Conservation (phyloP, 2,329 filamentous ascomycete species). For the Akanthomyces uredinophilus region DNA sequence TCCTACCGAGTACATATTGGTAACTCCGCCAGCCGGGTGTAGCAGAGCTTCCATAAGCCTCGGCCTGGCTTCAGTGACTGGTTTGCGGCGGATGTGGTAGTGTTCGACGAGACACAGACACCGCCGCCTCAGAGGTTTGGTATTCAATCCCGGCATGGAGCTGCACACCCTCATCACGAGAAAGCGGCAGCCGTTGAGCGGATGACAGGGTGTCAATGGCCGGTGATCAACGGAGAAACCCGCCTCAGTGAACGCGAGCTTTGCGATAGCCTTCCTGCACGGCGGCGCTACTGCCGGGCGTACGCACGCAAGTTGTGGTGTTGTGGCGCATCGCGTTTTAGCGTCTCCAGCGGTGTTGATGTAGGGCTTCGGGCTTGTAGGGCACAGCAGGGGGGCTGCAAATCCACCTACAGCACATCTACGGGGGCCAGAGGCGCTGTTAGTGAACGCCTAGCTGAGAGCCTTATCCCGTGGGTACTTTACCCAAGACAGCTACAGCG, state of each 20-base stretch:
- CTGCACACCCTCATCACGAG: too few relatives aligned
- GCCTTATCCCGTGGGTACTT: neutral
- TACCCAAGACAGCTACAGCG: too few relatives aligned
- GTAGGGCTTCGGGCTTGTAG: conserved; percentile 2
- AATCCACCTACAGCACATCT: neutral
- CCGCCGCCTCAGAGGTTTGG: too few relatives aligned
- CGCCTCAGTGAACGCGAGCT: too few relatives aligned
- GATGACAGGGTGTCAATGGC: neutral
- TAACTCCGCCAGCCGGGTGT: too few relatives aligned
- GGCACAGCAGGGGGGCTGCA: neutral
- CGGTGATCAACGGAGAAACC: neutral
- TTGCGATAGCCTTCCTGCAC: too few relatives aligned
- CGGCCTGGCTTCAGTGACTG: too few relatives aligned
- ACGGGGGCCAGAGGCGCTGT: neutral
- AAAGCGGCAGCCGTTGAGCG: neutral
- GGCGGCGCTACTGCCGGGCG: neutral
- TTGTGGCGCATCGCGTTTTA: neutral
- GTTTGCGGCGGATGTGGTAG: too few relatives aligned
- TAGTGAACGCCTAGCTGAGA: neutral
- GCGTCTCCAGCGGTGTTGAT: neutral
- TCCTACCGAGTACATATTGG: too few relatives aligned
- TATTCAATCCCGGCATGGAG: too few relatives aligned
- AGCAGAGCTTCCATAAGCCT: too few relatives aligned
- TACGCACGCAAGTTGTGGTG: neutral
- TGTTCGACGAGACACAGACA: too few relatives aligned